These are phyloP conservation scores for Kentomonas sorsogonicus DNA, from an alignment of 208 protist species.

Conservation along the genomic window DNA sequence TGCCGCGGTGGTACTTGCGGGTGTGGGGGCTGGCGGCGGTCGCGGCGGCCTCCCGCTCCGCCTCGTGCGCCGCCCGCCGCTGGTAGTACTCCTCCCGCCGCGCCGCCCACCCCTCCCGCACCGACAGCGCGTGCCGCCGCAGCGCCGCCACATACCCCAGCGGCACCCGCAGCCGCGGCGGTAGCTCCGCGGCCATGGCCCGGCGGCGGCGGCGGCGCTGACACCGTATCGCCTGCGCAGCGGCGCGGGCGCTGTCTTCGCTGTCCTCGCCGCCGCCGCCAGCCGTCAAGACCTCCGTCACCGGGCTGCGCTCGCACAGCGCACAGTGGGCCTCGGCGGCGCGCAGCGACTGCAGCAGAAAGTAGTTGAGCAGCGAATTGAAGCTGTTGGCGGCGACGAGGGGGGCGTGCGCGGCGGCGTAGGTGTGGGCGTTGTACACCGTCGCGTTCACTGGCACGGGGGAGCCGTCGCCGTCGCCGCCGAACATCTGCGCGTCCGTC, in stretches of 20 bases:
- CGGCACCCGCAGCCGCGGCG: constrained; percentile 13
- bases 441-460: constrained; percentile 14
- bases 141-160: constrained; percentile 32
- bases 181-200: too few species aligned
- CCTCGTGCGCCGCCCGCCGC: constrained; percentile 17
- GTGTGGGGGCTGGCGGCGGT: not conserved
- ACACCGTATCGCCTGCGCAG: too few species aligned
- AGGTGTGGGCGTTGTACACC: constrained; percentile 30
- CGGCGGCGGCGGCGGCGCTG: too few species aligned
- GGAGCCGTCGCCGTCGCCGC: not conserved
- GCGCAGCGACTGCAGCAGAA: constrained; percentile 26
- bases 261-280: too few species aligned
- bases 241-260: too few species aligned
- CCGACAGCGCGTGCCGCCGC: constrained; percentile 29
- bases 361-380: constrained; percentile 41
- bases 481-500: constrained; percentile 45
- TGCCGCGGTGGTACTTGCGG: constrained; percentile 18
- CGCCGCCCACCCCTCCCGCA: constrained; percentile 15
- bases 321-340: constrained; percentile 6
- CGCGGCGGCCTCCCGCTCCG: constrained; percentile 8
- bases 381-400: constrained; percentile 22
- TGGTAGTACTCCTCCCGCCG: constrained; percentile 35
- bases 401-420: constrained; percentile 37
- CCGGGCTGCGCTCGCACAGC: constrained; percentile 19
- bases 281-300: constrained; percentile 12